Evolutionary conservation across 495 filamentous ascomycete species (phyloP).

Genomic region (Penicillium silybi): DNA sequence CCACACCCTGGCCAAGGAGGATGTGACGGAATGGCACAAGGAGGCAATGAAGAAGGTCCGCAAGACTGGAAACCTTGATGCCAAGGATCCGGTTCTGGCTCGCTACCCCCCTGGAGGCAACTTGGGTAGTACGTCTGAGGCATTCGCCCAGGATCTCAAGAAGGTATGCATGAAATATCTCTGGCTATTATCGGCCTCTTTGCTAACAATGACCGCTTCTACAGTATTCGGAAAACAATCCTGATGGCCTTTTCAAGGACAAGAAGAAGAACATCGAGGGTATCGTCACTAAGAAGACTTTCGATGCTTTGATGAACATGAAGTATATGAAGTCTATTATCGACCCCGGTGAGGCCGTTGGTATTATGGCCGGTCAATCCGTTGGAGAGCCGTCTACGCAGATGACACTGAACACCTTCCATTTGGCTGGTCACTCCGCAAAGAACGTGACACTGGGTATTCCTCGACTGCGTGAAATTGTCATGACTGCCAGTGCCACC

Average conservation of each 20-base stretch:
- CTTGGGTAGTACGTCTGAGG: constrained; percentile 84
- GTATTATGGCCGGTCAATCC: constrained; percentile 93
- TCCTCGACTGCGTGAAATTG: constrained; percentile 92
- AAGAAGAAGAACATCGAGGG: constrained; percentile 62
- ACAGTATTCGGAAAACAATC: constrained; percentile 72
- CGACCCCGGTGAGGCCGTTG: constrained; percentile 97
- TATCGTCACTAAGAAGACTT: constrained; percentile 64
- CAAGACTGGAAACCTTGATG: constrained; percentile 62
- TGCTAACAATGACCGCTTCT: constrained; percentile 22
- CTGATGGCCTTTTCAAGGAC: constrained; percentile 69
- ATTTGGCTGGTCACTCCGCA: constrained; percentile 95
- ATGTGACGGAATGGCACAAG: constrained; percentile 55
- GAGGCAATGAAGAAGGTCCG: constrained; percentile 74
- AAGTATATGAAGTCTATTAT: constrained; percentile 91
- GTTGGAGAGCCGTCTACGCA: constrained; percentile 97
- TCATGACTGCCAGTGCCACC: constrained; percentile 88
- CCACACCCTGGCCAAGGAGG: constrained; percentile 48
- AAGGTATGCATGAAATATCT: constrained; percentile 33
- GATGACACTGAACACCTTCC: constrained; percentile 99
- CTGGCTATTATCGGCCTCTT: not conserved
- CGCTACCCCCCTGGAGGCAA: constrained; percentile 69
- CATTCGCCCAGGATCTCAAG: constrained; percentile 64
- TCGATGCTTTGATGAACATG: constrained; percentile 76
- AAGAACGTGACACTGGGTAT: constrained; percentile 99
- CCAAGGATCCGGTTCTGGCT: constrained; percentile 73